phyloP scores from a whole-genome alignment of 129 eudicot species.

The Lactuca saligna region DNA sequence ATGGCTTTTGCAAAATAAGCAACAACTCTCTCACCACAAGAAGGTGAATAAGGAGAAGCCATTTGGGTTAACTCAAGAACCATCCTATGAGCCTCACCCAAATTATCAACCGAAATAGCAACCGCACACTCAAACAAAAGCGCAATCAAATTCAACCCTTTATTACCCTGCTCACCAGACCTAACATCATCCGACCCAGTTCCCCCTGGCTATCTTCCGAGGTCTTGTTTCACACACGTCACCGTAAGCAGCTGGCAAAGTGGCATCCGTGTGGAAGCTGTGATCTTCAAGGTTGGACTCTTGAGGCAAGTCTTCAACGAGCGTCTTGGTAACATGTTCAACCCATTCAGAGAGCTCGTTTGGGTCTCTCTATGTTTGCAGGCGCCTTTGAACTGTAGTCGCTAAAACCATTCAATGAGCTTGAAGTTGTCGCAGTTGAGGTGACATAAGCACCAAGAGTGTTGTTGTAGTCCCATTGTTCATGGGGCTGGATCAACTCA shows the following conservation, averaged over 20 bases:
- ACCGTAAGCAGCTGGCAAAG: constrained; percentile 9
- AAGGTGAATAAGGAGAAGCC: constrained; percentile 75
- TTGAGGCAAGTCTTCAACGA: constrained; percentile 62
- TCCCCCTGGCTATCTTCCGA: constrained; percentile 38
- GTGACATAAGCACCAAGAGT: constrained; percentile 26
- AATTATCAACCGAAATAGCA: constrained; percentile 79
- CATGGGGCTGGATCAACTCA: constrained; percentile 53
- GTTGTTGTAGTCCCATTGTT: constrained; percentile 55
- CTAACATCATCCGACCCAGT: constrained; percentile 12
- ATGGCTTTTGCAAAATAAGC: constrained; percentile 83
- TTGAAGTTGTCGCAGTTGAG: constrained; percentile 17
- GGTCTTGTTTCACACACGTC: constrained; percentile 53
- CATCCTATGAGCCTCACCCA: constrained; percentile 77
- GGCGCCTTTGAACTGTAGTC: constrained; percentile 26
- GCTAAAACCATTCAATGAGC: constrained; percentile 27
- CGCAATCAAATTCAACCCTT: constrained; percentile 48
- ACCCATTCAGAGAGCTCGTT: constrained; percentile 79
- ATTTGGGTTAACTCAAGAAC: constrained; percentile 69
- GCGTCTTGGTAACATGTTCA: constrained; percentile 71
- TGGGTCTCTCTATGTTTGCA: constrained; percentile 36
- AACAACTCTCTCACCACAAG: constrained; percentile 76
- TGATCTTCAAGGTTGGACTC: constrained; percentile 39
- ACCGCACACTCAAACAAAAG: constrained; percentile 74
- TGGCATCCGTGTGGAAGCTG: constrained; percentile 36
- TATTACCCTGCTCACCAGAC: constrained; percentile 21